phyloP scores from a whole-genome alignment of 345 rosid species.

The Stellera chamaejasme region DNA sequence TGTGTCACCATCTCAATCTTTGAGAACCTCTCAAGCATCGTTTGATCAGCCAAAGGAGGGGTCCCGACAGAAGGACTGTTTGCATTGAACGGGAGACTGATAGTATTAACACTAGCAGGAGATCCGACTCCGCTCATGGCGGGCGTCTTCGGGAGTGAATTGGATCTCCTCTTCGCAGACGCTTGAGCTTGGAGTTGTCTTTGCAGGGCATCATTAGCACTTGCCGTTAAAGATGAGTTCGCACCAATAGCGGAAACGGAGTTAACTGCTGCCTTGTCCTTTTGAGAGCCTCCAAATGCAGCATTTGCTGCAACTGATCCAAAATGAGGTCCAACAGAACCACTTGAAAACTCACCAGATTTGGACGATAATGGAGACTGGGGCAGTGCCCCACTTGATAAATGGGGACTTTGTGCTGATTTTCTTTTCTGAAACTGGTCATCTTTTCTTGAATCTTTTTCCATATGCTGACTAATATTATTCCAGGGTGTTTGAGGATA shows the following conservation, averaged over 20 bases:
- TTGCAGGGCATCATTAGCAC: constrained; percentile 74
- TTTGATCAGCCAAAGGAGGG: constrained; percentile 54
- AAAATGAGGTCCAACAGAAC: constrained; percentile 74
- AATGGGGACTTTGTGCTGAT: constrained; percentile 75
- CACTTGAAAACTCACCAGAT: constrained; percentile 94
- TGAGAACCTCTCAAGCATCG: constrained; percentile 68
- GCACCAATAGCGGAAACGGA: constrained; percentile 61
- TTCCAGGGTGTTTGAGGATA: constrained; percentile 63
- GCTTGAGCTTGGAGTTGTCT: constrained; percentile 61
- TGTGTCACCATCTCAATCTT: constrained; percentile 63
- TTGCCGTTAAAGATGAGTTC: constrained; percentile 61
- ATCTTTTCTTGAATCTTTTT: constrained; percentile 62
- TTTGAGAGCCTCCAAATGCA: constrained; percentile 51
- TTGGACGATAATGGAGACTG: constrained; percentile 93
- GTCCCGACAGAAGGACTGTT: constrained; percentile 81
- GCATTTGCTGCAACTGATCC: constrained; percentile 48
- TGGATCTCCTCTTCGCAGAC: constrained; percentile 63
- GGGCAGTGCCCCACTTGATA: constrained; percentile 69
- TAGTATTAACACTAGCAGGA: constrained; percentile 86
- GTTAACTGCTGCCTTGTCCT: constrained; percentile 61
- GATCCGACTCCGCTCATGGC: constrained; percentile 81
- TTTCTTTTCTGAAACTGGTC: constrained; percentile 72
- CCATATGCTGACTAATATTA: constrained; percentile 56
- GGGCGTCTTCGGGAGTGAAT: constrained; percentile 64
- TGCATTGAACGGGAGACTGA: constrained; percentile 52